Evolutionary conservation across 2,329 filamentous ascomycete species (phyloP).

Genomic region (Fusarium sp.): DNA sequence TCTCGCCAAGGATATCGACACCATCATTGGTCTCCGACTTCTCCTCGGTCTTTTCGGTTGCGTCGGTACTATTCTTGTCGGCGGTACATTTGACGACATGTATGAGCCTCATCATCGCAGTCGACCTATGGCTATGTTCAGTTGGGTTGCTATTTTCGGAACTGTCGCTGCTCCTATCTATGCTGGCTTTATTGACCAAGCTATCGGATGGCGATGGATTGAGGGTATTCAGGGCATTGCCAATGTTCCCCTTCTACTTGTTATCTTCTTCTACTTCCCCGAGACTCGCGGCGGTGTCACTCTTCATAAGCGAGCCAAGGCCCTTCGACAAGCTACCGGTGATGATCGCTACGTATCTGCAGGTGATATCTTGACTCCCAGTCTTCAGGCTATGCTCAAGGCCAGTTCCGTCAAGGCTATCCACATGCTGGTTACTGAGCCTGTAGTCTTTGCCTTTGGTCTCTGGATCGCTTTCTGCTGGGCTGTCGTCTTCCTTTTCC

Average conservation of each 20-base stretch:
- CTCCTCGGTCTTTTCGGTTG: conserved; percentile 42
- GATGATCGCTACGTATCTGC: conserved; percentile 41
- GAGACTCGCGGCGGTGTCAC: conserved; percentile 40
- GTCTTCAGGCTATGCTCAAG: conserved; percentile 40
- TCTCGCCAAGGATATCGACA: conserved; percentile 37
- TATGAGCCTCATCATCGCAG: conserved; percentile 42
- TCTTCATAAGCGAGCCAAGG: conserved; percentile 40
- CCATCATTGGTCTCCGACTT: conserved; percentile 39
- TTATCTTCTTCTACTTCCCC: conserved; percentile 40
- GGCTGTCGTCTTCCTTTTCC: conserved; percentile 44
- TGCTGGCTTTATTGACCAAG: conserved; percentile 39
- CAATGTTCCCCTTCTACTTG: conserved; percentile 32
- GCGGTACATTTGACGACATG: conserved; percentile 44
- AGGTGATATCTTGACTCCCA: conserved; percentile 38
- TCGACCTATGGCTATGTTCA: conserved; percentile 44
- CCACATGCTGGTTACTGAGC: conserved; percentile 42
- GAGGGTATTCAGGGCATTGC: conserved; percentile 41
- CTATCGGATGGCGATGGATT: conserved; percentile 42
- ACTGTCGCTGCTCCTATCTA: conserved; percentile 40
- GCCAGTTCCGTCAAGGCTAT: conserved; percentile 42
- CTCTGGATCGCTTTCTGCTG: conserved; percentile 45
- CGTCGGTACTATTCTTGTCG: conserved; percentile 42
- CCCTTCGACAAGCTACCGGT: conserved; percentile 39
- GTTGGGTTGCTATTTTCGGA: conserved; percentile 42
- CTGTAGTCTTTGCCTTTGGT: conserved; percentile 43